Base-by-base conservation (phyloP, 2,329 filamentous ascomycete species). In the Sporothrix curviconia region DNA sequence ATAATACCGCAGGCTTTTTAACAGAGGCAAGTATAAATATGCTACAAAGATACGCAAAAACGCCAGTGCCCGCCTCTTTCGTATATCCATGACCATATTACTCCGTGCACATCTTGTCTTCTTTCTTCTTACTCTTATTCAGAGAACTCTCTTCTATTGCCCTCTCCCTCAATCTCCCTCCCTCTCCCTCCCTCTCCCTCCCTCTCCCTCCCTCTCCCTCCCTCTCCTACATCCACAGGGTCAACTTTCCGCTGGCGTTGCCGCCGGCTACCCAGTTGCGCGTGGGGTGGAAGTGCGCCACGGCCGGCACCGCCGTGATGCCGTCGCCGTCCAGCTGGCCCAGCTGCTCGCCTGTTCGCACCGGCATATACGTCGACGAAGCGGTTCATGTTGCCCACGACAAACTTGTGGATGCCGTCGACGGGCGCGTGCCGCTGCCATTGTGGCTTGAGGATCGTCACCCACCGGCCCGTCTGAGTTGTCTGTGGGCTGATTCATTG, bases 391-490 rank as follows among this genome's bases (percentile, higher is more conserved):
- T 97, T 99, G 1, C 90, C 94, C 58, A 99, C 92, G 24, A 84
- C 89, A 65, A 99, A 91, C 60, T 92, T 90, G 62, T 95, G 86
- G 5, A 95, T 84, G 7, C 86, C 85, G 59, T 94, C 90, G 34
- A 79, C 90, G 34, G 79, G 74, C 0, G 94, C 92, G 46, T 82
- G 79, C 32, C 82, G 77, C 70, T 99, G 94, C 94, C 94, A 99
- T 65, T 96, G 90, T 0, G 69, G 94, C 80, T 79, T 95, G 68
- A 78, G 70, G 34, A 82, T 96, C 0, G 90, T 95, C 0, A 96
- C 91, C 90, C 90, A 96, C 56, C 92, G 80, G 0, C 92, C 94
- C 0, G 92, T 97, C 73, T 99, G 94, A n/a, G 67, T 96, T 96
- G 67, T 99, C n/a, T 99, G 67, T 99, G 94, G 11, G 78, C 78